Evolutionary conservation across 2,329 filamentous ascomycete genomes (phyloP), one percentile per base, ranked within the genome.

Genomic region (Talaromyces sp.): DNA sequence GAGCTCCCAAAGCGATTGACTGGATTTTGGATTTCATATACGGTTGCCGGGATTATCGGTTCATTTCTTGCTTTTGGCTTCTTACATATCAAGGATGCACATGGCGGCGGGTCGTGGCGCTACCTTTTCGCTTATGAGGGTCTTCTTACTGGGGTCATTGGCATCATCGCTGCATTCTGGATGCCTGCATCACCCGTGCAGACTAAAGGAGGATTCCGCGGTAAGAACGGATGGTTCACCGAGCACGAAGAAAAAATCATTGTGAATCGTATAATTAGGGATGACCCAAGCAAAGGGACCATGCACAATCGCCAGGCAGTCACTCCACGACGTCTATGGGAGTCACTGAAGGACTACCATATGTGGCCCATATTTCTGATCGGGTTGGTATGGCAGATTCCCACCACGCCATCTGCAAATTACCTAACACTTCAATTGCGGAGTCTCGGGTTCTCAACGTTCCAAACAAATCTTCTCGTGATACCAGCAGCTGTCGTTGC

Each of bases 391-490:
- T 80, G 77, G 76, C 67, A 75, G 66, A 74, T 79, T 25, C 75
- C 80, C 3, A 73, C 67, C 12, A 68, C 68, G 0, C 75, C 75
- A 1, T 71, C 72, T n/a, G 69, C 69, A 1, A 71, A 61, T 54
- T 79, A 79, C 54, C 71, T 79, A 55, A 77, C 75, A 18, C 67
- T 79, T 9, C 67, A 75, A 55, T 68, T 82, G 1, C 82, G 81
- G 64, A 77, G 82, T 2, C 74, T 87, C 5, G 85, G 79, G 11
- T 87, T 86, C 73, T 75, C 74, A 57, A 85, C 83, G 1, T 84
- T 89, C 69, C 75, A 84, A 42, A 83, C 82, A 33, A 89, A 88
- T 67, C 77, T 90, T 65, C 80, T 89, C 21, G 84, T 85, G 1
- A 86, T 88, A 14, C 21, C 18, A 46, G 2, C 42, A 46, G 42